phyloP scores from a whole-genome alignment of 164 flowering plant genomes.

The Tetrastigma voinierianum region DNA sequence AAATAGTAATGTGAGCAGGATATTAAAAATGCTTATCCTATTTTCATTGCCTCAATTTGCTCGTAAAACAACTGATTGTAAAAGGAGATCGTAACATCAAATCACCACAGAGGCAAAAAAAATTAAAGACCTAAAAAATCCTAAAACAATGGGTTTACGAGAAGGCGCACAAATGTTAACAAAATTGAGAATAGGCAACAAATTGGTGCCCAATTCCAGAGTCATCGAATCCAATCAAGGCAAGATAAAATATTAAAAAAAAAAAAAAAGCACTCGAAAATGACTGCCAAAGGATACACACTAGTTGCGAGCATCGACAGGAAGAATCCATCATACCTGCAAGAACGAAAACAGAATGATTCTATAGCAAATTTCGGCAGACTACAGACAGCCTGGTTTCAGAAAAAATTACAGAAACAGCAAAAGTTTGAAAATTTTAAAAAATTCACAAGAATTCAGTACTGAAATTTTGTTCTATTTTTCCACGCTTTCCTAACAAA shows the following conservation, averaged over 20 bases:
- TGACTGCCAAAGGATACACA: slow-evolving; percentile 69
- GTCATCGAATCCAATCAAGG: not conserved
- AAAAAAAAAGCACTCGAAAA: too few species aligned
- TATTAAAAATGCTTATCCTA: not conserved
- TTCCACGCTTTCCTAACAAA: not conserved
- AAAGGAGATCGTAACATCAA: not conserved
- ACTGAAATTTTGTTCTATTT: too few species aligned
- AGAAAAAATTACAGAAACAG: not conserved
- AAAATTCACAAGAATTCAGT: not conserved
- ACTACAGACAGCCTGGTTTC: too few species aligned
- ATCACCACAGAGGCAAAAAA: not conserved
- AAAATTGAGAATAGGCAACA: not conserved
- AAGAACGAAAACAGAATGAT: slow-evolving; percentile 13
- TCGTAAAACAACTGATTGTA: not conserved
- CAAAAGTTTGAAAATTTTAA: not conserved
- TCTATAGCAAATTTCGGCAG: not conserved
- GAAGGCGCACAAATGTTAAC: not conserved
- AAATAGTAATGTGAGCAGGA: too few species aligned
- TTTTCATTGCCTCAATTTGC: not conserved
- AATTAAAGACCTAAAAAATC: not conserved
- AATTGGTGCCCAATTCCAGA: not conserved
- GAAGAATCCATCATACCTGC: slow-evolving; percentile 99
- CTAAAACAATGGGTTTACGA: not conserved
- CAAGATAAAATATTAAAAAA: not conserved
- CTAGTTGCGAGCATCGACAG: slow-evolving; percentile 95